These are phyloP conservation scores for Mortierella antarctica DNA, from an alignment of 192 early-diverging fungal genomes.

Conservation along the genomic window DNA sequence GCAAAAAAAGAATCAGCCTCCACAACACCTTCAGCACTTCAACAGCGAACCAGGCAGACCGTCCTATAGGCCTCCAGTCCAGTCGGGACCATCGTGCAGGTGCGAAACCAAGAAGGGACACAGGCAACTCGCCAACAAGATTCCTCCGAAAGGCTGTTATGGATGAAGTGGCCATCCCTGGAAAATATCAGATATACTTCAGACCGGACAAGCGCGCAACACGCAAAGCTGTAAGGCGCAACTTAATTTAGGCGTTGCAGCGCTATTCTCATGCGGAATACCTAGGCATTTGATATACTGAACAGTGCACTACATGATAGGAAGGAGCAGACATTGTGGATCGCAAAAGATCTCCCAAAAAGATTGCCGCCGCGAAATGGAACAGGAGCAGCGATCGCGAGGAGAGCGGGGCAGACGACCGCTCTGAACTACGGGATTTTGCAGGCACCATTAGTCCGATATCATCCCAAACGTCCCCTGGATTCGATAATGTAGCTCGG, in stretches of 20 bases:
- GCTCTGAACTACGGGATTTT: neutral
- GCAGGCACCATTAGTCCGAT: neutral
- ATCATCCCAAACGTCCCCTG: neutral
- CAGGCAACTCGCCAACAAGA: neutral
- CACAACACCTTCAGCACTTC: no score
- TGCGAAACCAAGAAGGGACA: neutral
- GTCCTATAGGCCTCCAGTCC: neutral
- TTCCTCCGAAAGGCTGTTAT: slow-evolving; percentile 18
- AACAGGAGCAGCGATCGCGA: neutral
- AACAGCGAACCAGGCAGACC: no score
- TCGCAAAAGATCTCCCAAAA: slow-evolving; percentile 25
- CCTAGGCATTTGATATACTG: neutral
- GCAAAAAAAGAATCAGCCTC: no score
- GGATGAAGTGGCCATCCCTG: slow-evolving; percentile 45
- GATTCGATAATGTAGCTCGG: slow-evolving; percentile 45
- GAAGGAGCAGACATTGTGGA: slow-evolving; percentile 1
- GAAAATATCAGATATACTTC: slow-evolving; percentile 34
- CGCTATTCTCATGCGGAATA: neutral
- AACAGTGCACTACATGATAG: neutral
- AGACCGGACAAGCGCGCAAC: slow-evolving; percentile 33
- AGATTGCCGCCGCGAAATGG: slow-evolving; percentile 25
- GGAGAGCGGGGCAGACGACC: no score
- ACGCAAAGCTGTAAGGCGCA: slow-evolving; percentile 21
- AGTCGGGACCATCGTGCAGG: neutral
- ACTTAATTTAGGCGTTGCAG: neutral